These are phyloP conservation scores for Colletotrichum siamense DNA, from an alignment of 2,329 filamentous ascomycete genomes.

Conservation along the genomic window DNA sequence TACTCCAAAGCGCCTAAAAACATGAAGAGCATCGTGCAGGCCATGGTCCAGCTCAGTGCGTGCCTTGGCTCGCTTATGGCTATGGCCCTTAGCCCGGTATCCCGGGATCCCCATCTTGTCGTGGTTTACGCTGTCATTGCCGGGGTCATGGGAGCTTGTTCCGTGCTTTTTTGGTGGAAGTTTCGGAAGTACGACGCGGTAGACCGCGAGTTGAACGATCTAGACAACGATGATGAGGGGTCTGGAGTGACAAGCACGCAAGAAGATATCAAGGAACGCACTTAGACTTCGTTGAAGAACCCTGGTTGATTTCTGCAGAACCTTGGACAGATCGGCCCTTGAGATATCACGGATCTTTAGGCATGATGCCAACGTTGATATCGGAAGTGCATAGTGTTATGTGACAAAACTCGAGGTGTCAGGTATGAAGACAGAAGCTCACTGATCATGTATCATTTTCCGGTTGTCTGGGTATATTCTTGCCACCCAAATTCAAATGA, in stretches of 20 bases:
- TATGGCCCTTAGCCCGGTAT: background rate
- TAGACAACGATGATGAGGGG: no score
- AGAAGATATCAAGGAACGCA: background rate
- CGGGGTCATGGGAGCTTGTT: background rate
- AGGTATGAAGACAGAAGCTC: background rate
- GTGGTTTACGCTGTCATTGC: background rate
- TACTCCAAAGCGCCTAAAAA: slow-evolving; percentile 46
- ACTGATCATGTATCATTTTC: background rate
- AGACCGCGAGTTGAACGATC: background rate
- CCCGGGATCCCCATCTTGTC: background rate
- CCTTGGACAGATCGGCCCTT: background rate
- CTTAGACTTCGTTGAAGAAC: background rate
- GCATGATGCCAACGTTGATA: background rate
- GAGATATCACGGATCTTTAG: background rate
- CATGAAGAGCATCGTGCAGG: slow-evolving; percentile 40
- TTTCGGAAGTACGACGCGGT: background rate
- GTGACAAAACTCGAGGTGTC: background rate
- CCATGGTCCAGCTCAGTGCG: slow-evolving; percentile 26
- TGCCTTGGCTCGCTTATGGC: slow-evolving; percentile 3
- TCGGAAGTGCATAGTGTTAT: background rate
- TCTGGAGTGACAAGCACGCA: background rate
- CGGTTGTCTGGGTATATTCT: background rate
- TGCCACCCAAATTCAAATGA: background rate
- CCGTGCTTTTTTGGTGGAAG: background rate
- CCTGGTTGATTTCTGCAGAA: background rate